Base-by-base conservation (phyloP, 2,329 filamentous ascomycete genomes). In the Ophiostoma tasmaniense region DNA sequence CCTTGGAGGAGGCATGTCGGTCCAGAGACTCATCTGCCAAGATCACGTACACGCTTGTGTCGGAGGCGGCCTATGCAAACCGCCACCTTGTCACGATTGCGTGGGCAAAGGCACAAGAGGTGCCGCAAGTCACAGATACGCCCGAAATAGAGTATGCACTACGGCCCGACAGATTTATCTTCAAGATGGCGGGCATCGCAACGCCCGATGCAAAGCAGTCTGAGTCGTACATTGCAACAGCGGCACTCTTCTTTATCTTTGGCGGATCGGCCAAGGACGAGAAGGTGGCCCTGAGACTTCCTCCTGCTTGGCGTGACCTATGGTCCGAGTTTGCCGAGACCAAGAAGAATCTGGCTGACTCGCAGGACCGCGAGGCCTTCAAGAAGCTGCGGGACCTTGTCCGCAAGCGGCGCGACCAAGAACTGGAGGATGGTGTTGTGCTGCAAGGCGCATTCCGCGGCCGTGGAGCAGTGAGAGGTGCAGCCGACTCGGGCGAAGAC, bases 1-100 rank as follows among this genome's bases (percentile, higher is more conserved):
- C 91, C 35, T 80, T 98, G 14, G 93, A 97, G 77, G 93, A 97
- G 77, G 87, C 91, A n/a, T 96, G 93, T 76, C 89, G 90, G 74
- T 87, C 92, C 72, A 89, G 55, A 30, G 92, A 97, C 75, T 81
- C 89, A 1, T 83, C 83, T 3, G 90, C 85, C 37, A 89, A 85
- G 73, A 79, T 97, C 30, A 80, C 79, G 2, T 95, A 89, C 76
- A 87, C 83, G 69, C 79, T 90, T 59, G 80, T 95, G 33, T 96
- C 92, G 1, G 85, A 89, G 30, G 87, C 88, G 5, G 83, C 87
- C 0, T 95, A 92, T 78, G 89, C 90, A 1, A 90, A 90, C 73
- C 87, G 91, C 25, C 90, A 96, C 75, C 84, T 88, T 30, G 80
- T 97, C 14, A 87, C 86, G 22, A 88, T 97, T 67, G 78, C 80